These are phyloP conservation scores for Globisporangium spinosum DNA, from an alignment of 352 stramenopile genomes.

Conservation along the genomic window DNA sequence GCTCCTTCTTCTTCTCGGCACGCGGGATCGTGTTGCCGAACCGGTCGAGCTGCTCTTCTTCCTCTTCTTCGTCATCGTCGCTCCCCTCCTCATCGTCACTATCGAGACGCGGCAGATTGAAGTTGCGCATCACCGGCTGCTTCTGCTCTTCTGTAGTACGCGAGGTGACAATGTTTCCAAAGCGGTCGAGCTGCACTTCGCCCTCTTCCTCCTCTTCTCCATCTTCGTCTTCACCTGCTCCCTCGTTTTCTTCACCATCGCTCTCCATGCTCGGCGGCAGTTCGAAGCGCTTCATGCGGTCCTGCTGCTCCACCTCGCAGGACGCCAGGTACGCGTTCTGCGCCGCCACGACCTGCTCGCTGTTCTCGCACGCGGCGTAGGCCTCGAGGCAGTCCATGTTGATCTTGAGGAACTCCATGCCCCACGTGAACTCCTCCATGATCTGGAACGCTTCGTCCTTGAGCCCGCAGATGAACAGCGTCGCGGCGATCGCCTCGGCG, in stretches of 20 bases:
- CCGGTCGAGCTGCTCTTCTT: constrained; percentile 22
- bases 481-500: constrained; percentile 96
- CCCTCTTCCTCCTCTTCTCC: constrained; percentile 14
- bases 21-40: constrained; percentile 13
- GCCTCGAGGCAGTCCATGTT: constrained; percentile 92
- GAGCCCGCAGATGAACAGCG: constrained; percentile 96
- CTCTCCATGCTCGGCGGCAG: constrained; percentile 62
- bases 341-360: constrained; percentile 66
- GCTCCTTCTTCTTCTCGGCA: constrained; percentile 16
- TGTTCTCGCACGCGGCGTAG: constrained; percentile 74
- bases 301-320: constrained; percentile 59
- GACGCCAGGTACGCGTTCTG: constrained; percentile 67
- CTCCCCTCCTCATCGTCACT: constrained; percentile 27
- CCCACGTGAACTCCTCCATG: constrained; percentile 93
- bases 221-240: constrained; percentile 26
- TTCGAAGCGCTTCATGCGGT: constrained; percentile 46
- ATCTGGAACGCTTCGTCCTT: constrained; percentile 86
- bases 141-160: not conserved
- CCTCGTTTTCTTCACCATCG: constrained; percentile 39
- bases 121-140: constrained; percentile 8
- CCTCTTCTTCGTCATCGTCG: constrained; percentile 20
- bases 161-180: constrained; percentile 7
- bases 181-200: constrained; percentile 18
- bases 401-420: constrained; percentile 91
- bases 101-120: constrained; percentile 28